A percentile compares a stretch with the other conserved stretches of the same genome.
Conservation (phyloP, 2,329 filamentous ascomycete genomes). For the Penicillium sp. region DNA sequence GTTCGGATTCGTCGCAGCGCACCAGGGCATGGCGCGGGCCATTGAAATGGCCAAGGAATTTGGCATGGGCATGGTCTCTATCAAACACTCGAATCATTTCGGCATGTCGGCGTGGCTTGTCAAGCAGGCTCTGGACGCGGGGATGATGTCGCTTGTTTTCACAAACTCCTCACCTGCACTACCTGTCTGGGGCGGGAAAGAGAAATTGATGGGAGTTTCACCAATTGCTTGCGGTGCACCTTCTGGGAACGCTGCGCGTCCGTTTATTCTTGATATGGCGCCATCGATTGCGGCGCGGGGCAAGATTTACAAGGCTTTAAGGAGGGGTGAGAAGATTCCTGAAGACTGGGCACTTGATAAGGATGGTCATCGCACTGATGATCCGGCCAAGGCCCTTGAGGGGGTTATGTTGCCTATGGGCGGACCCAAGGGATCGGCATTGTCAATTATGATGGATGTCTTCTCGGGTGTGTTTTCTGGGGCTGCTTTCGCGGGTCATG, state of each 20-base stretch:
- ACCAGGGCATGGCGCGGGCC: slow-evolving; percentile 67
- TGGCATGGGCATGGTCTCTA: slow-evolving; percentile 75
- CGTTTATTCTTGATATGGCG: slow-evolving; percentile 62
- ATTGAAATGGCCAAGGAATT: slow-evolving; percentile 66
- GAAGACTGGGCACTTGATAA: slow-evolving; percentile 73
- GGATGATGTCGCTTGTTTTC: slow-evolving; percentile 72
- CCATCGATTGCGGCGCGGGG: slow-evolving; percentile 51
- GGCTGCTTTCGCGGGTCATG: slow-evolving; percentile 76
- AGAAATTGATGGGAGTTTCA: slow-evolving; percentile 73
- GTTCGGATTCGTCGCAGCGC: slow-evolving; percentile 75
- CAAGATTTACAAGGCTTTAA: slow-evolving; percentile 51
- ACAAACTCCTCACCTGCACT: slow-evolving; percentile 74
- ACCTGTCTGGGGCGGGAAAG: slow-evolving; percentile 70
- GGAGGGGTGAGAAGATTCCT: slow-evolving; percentile 49
- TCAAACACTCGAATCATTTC: slow-evolving; percentile 80
- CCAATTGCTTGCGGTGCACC: slow-evolving; percentile 78
- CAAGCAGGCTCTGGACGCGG: slow-evolving; percentile 73
- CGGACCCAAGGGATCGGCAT: slow-evolving; percentile 76
- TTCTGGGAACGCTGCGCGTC: slow-evolving; percentile 55
- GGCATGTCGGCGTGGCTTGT: slow-evolving; percentile 84
- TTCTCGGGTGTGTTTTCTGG: slow-evolving; percentile 79
- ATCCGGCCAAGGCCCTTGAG: slow-evolving; percentile 70
- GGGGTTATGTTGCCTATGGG: slow-evolving; percentile 88
- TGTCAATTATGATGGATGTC: slow-evolving; percentile 87
- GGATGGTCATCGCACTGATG: slow-evolving; percentile 70